phyloP scores from a whole-genome alignment of 2,329 filamentous ascomycete genomes.

The Metarhizium album region DNA sequence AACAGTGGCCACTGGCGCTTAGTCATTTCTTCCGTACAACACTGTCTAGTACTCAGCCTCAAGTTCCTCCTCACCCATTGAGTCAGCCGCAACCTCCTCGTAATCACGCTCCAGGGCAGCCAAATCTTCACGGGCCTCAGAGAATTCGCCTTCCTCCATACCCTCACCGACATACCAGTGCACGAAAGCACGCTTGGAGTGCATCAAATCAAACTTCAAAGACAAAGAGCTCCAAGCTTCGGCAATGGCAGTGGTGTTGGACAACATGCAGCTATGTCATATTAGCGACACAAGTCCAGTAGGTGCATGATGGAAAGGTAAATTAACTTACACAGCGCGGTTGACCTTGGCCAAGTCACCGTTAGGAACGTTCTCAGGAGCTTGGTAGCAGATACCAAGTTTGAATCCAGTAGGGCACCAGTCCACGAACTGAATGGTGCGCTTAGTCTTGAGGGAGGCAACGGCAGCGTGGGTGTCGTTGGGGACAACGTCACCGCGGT shows the following conservation, averaged over 20 bases:
- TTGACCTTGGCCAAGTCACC: conserved; percentile 96
- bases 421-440: conserved; percentile 98
- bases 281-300: conserved; percentile 14
- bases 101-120: conserved; percentile 97
- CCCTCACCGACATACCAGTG: conserved; percentile 99
- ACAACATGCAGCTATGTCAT: conserved; percentile 75
- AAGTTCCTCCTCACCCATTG: conserved; percentile 73
- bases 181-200: conserved; percentile 99
- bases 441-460: conserved; percentile 96
- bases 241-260: conserved; percentile 96
- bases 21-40: conserved; percentile 3
- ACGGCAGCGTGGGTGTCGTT: conserved; percentile 91
- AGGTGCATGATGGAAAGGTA: background rate
- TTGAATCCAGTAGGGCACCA: conserved; percentile 99
- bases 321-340: conserved; percentile 76
- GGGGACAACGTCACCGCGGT: conserved; percentile 96
- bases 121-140: conserved; percentile 95
- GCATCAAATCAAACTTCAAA: conserved; percentile 99
- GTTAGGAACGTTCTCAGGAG: conserved; percentile 89
- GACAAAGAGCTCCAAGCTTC: conserved; percentile 96
- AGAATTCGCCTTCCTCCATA: conserved; percentile 99
- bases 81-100: conserved; percentile 95
- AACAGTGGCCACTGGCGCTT: conserved; percentile 9
- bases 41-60: conserved; percentile 79
- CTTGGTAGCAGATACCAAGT: conserved; percentile 99